Base-by-base conservation (phyloP, 768 basidiomycete genomes). In the Collybia mongolica region DNA sequence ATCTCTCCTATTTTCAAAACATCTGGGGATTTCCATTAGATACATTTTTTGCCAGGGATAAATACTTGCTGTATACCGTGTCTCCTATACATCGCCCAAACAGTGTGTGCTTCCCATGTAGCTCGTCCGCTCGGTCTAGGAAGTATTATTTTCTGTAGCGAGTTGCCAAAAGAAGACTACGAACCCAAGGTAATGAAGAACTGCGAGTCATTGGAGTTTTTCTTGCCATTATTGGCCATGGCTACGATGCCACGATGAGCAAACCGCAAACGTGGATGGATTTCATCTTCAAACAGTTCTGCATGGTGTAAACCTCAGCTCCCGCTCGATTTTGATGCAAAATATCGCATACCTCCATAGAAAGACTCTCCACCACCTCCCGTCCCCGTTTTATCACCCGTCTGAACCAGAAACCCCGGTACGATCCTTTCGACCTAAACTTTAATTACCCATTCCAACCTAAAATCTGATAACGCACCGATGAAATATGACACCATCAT, bases 231-330 rank as follows among this genome's bases (percentile, higher is more conserved):
- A 60, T 97, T 97, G 3, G 97, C 97, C 91, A 97, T 95, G 1
- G 79, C 97, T 1, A 99, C 85, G 2, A 98, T 67, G 0, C 97
- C 97, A 46, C 97, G 88, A 61, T 98, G 89, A 0, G 83, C 71
- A 66, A 90, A 98, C 35, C 90, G 86, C 53, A 99, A 73, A 32
- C 97, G 82, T 3, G 94, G 93, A 59, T 96, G 93, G 17, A 93
- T 84, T 68, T 98, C 95, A 70, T 97, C 93, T 64, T 93, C 88
- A 56, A 97, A 97, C 2, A 87, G 91, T 59, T 95, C 94, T 91
- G 58, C 17, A 36, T n/a, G 37, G 12, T 14, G 19, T 20, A 12
- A 22, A 26, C 3, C 17, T 44, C 23, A 46, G 14, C 11, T 9
- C 32, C 11, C 11, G 14, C 14, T 39, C 12, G 14, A 26, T 28